phyloP scores from a whole-genome alignment of 2,329 filamentous ascomycete genomes.

The Didymella sp. region DNA sequence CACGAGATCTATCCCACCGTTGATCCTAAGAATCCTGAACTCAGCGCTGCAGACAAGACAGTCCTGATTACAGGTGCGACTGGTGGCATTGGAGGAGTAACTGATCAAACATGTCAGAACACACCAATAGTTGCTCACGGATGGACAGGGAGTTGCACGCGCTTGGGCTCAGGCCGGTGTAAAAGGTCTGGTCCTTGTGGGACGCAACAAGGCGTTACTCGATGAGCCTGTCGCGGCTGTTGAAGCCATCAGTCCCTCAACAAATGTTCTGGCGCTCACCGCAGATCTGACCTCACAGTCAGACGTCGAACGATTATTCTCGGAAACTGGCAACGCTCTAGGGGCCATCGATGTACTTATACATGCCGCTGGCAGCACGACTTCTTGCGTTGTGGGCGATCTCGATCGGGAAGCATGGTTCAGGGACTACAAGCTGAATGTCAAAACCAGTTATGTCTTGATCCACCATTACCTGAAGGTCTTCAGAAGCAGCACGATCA shows the following conservation, averaged over 20 bases:
- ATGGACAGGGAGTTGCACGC: slow-evolving; percentile 29
- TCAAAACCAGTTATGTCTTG: slow-evolving; percentile 24
- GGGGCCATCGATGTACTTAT: slow-evolving; percentile 29
- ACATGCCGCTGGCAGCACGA: slow-evolving; percentile 23
- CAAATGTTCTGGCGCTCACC: slow-evolving; percentile 27
- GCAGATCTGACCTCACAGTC: slow-evolving; percentile 31
- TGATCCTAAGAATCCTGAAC: slow-evolving; percentile 22
- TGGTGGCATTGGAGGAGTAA: slow-evolving; percentile 28
- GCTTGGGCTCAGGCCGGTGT: slow-evolving; percentile 38
- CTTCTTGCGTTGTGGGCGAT: slow-evolving; percentile 7
- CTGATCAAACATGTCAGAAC: neutral
- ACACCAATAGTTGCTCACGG: neutral
- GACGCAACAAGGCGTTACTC: slow-evolving; percentile 31
- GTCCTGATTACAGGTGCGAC: slow-evolving; percentile 32
- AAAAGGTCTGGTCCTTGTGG: slow-evolving; percentile 32
- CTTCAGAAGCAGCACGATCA: slow-evolving; percentile 27
- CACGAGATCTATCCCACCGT: slow-evolving; percentile 29
- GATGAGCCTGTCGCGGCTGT: slow-evolving; percentile 23
- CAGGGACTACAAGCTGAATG: slow-evolving; percentile 28
- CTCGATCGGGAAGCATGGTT: slow-evolving; percentile 18
- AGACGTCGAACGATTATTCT: slow-evolving; percentile 27
- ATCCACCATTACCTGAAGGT: slow-evolving; percentile 16
- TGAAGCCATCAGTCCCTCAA: slow-evolving; percentile 22
- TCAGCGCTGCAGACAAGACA: slow-evolving; percentile 28
- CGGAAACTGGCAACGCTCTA: slow-evolving; percentile 16